A percentile compares a stretch with the other conserved stretches of the same genome.
phyloP scores from a whole-genome alignment of 202 grass and related monocot genomes.

The Hordeum pubiflorum region DNA sequence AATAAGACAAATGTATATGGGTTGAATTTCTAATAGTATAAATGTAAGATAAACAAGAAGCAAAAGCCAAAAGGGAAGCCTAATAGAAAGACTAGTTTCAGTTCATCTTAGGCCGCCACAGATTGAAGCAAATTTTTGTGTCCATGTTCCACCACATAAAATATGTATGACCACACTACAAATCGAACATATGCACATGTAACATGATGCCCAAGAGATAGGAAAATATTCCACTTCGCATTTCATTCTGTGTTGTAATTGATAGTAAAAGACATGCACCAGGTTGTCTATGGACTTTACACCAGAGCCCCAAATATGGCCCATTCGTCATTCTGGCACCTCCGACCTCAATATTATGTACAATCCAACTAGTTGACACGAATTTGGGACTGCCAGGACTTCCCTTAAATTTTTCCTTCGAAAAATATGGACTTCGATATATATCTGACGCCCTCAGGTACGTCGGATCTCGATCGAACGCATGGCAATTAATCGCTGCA shows the following conservation, averaged over 20 bases:
- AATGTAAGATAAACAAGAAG: background rate
- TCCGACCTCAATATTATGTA: background rate
- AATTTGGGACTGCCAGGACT: background rate
- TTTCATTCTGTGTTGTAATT: constrained; percentile 1
- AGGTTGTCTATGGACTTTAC: background rate
- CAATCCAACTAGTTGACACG: background rate
- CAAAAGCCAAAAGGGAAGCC: background rate
- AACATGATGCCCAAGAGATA: background rate
- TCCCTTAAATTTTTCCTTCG: background rate
- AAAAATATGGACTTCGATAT: background rate
- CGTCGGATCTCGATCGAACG: no score
- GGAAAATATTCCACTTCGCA: background rate
- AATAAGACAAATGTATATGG: constrained; percentile 9
- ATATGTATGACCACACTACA: background rate
- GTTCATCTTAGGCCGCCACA: background rate
- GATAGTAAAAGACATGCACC: background rate
- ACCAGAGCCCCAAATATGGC: background rate
- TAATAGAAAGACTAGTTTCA: constrained; percentile 16
- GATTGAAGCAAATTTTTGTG: background rate
- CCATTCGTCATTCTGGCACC: background rate
- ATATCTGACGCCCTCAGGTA: no score
- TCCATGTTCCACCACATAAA: background rate
- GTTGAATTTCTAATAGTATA: constrained; percentile 22
- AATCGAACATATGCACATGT: background rate
- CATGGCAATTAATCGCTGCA: no score